A percentile compares a stretch with the other conserved stretches of the same genome.
phyloP scores from a whole-genome alignment of 1,139 yeast species.

The Protomyces inouyei region DNA sequence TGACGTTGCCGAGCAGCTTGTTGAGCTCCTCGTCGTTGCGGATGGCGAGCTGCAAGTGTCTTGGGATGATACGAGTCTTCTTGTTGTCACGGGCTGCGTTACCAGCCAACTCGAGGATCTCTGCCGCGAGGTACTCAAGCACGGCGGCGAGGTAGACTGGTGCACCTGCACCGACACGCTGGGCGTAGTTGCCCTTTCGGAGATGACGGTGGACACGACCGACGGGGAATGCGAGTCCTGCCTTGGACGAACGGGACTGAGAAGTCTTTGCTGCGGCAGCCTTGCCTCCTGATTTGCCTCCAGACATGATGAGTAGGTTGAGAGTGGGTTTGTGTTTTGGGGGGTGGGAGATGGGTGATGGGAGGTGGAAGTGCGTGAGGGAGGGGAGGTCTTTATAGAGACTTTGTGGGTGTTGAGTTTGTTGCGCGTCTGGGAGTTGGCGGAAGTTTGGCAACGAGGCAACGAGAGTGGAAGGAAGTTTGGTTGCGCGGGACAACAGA shows the following conservation, averaged over 20 bases:
- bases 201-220: slow-evolving; percentile 98
- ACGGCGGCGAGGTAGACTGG: slow-evolving; percentile 95
- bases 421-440: neutral
- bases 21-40: slow-evolving; percentile 97
- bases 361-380: neutral
- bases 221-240: slow-evolving; percentile 98
- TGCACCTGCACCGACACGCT: slow-evolving; percentile 87
- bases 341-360: slow-evolving; percentile 2
- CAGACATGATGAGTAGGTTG: slow-evolving; percentile 44
- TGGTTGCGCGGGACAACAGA: neutral
- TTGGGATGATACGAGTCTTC: slow-evolving; percentile 97
- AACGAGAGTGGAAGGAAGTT: neutral
- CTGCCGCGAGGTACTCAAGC: slow-evolving; percentile 93
- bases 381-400: neutral
- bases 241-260: slow-evolving; percentile 96
- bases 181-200: slow-evolving; percentile 98
- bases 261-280: slow-evolving; percentile 94
- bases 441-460: too few species aligned
- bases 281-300: slow-evolving; percentile 94
- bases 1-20: slow-evolving; percentile 87
- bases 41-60: slow-evolving; percentile 97
- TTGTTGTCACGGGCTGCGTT: slow-evolving; percentile 98
- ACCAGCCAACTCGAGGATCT: slow-evolving; percentile 96
- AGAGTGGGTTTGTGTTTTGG: neutral
- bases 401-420: neutral